Evolutionary conservation across 305 asterid species (phyloP).

Genomic region (Fraxinus albicans): DNA sequence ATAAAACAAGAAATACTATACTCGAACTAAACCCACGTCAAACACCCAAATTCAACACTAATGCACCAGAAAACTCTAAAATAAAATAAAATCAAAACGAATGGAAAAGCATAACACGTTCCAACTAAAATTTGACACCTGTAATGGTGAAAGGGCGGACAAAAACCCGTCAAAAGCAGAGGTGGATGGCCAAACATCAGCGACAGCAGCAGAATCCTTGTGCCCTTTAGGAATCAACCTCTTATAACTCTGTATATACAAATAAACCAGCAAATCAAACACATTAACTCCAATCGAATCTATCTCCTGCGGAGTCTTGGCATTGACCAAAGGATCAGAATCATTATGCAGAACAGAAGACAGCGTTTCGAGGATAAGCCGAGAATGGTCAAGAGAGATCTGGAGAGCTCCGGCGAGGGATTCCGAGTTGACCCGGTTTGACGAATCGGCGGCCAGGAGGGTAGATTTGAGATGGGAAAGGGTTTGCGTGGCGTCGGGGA

Average conservation of each 20-base stretch:
- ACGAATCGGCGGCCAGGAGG: slow-evolving; percentile 51
- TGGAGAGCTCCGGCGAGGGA: slow-evolving; percentile 53
- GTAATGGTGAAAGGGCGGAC: slow-evolving; percentile 88
- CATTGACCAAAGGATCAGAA: slow-evolving; percentile 65
- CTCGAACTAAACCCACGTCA: slow-evolving; percentile 7
- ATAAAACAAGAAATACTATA: not conserved
- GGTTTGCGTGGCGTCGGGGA: slow-evolving; percentile 75
- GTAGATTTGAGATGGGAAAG: slow-evolving; percentile 63
- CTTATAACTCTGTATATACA: slow-evolving; percentile 90
- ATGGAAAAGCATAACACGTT: not conserved
- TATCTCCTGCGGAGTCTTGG: slow-evolving; percentile 44
- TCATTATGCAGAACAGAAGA: slow-evolving; percentile 70
- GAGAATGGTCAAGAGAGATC: slow-evolving; percentile 71
- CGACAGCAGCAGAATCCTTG: slow-evolving; percentile 89
- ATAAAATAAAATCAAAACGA: not conserved
- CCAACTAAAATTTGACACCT: slow-evolving; percentile 44
- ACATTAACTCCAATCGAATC: slow-evolving; percentile 64
- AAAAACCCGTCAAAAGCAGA: slow-evolving; percentile 93
- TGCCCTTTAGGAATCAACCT: slow-evolving; percentile 94
- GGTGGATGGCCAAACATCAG: slow-evolving; percentile 98
- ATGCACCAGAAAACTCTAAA: slow-evolving; percentile 19
- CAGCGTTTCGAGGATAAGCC: slow-evolving; percentile 72
- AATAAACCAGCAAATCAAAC: slow-evolving; percentile 76
- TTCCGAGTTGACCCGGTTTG: slow-evolving; percentile 43
- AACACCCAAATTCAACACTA: slow-evolving; percentile 2